A percentile compares a stretch with the other conserved stretches of the same genome.
Evolutionary conservation across 805 yeast species (phyloP).

Genomic region (Cyberlindnera mycetangii): DNA sequence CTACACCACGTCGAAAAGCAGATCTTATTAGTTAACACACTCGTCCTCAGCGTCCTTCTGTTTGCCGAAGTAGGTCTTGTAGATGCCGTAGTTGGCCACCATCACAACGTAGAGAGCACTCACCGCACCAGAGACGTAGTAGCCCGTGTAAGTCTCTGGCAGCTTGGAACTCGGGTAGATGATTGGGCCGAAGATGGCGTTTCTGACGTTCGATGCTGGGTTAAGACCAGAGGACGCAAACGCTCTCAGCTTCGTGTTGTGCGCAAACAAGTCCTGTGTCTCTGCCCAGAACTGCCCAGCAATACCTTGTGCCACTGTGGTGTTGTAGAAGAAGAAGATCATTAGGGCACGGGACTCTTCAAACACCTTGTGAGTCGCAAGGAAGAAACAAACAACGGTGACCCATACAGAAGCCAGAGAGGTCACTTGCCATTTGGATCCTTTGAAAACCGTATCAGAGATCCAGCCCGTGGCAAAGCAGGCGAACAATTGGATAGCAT

Average conservation of each 20-base stretch:
- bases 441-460: conserved; percentile 13
- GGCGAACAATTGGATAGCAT: conserved; percentile 10
- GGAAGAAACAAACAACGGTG: conserved; percentile 10
- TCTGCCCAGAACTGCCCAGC: conserved; percentile 18
- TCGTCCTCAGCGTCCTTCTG: background rate
- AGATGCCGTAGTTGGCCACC: conserved; percentile 9
- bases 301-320: conserved; percentile 13
- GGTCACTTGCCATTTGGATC: conserved; percentile 13
- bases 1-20: too few relatives aligned
- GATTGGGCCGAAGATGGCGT: conserved; percentile 13
- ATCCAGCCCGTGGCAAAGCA: conserved; percentile 11
- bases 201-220: conserved; percentile 12
- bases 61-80: too few relatives aligned
- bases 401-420: conserved; percentile 7
- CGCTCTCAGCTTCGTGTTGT: conserved; percentile 14
- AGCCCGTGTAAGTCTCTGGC: conserved; percentile 15
- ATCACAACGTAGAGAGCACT: conserved; percentile 9
- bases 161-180: conserved; percentile 15
- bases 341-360: conserved; percentile 4
- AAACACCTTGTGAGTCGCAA: conserved; percentile 14
- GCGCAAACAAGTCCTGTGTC: conserved; percentile 13
- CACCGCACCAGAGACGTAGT: conserved; percentile 12
- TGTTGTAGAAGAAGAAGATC: conserved; percentile 15
- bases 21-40: too few relatives aligned
- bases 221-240: conserved; percentile 16